Evolutionary conservation across 2,329 filamentous ascomycete species (phyloP), one percentile per base, ranked within the genome.

Genomic region (Fusarium oxysporum): DNA sequence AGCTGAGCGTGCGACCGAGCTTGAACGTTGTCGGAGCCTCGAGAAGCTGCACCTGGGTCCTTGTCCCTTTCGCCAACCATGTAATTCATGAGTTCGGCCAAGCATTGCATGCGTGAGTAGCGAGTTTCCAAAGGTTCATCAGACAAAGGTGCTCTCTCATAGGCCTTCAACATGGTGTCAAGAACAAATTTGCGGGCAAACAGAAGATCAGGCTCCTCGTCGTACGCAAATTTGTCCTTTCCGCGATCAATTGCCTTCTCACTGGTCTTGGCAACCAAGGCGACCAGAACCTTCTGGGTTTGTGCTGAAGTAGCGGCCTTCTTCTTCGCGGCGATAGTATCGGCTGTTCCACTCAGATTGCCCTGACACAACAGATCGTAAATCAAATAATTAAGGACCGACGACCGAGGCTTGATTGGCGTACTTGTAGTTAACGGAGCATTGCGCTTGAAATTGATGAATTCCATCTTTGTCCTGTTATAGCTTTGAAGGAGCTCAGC

Each of bases 381-480:
- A 54, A 99, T 89, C 40, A 99, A 87, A 78, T 99, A 99, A 81
- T 98, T 98, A 71, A 99, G 86, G 47, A 98, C 92, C 71, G 93
- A 95, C 16, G 96, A 95, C 44, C 96, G 91, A 62, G 96, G 96
- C 82, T 98, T 98, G 21, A 97, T 95, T 9, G 96, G 96, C 3
- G 96, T 98, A 60, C 91, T 91, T 16, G 92, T 92, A 75, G 94
- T 92, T 48, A 94, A 88, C 51, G 96, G 94, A 11, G 94, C 92
- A 79, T 95, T 97, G 68, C 96, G 92, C 74, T 97, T 98, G 84
- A 98, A 99, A 81, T 98, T 98, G 85, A 99, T 98, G 80, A 99
- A 98, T 80, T 99, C 97, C 47, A 99, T 90, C 86, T 99, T 99
- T 13, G 95, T 94, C 60, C 95, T 91, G 76, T 95, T 97, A 84